phyloP scores from a whole-genome alignment of 768 basidiomycete species.

The Cystobasidium onofrii region DNA sequence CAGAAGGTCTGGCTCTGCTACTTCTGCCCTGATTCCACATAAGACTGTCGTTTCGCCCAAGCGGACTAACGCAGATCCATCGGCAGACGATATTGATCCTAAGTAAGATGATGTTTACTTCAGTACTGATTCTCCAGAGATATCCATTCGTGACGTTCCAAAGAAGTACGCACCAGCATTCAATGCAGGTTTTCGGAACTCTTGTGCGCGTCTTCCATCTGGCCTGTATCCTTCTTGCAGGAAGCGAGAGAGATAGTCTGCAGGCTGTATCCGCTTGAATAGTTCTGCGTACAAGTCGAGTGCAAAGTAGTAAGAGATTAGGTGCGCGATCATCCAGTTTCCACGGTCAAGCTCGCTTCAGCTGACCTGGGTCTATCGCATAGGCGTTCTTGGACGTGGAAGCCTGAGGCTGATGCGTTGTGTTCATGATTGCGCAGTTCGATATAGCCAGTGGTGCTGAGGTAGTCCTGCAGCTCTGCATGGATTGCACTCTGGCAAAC shows the following conservation, averaged over 20 bases:
- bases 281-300: neutral
- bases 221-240: slow-evolving; percentile 68
- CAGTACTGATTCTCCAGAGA: too few relatives aligned
- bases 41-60: slow-evolving; percentile 90
- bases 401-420: neutral
- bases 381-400: neutral
- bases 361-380: neutral
- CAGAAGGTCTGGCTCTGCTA: slow-evolving; percentile 79
- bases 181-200: slow-evolving; percentile 66
- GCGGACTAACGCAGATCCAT: slow-evolving; percentile 83
- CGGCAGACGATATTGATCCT: slow-evolving; percentile 91
- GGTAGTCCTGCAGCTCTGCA: too few relatives aligned
- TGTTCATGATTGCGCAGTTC: neutral
- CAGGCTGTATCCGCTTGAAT: slow-evolving; percentile 78
- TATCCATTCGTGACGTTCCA: too few relatives aligned
- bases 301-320: neutral
- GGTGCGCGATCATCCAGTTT: neutral
- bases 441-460: neutral
- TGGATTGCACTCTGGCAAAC: too few relatives aligned
- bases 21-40: slow-evolving; percentile 92
- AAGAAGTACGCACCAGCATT: slow-evolving; percentile 63
- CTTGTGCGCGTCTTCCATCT: slow-evolving; percentile 64
- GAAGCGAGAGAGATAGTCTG: slow-evolving; percentile 77
- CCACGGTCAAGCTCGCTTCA: neutral
- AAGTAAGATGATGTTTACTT: neutral